Conservation (phyloP, 2,329 filamentous ascomycete species). For the Trichocomaceae sp. region DNA sequence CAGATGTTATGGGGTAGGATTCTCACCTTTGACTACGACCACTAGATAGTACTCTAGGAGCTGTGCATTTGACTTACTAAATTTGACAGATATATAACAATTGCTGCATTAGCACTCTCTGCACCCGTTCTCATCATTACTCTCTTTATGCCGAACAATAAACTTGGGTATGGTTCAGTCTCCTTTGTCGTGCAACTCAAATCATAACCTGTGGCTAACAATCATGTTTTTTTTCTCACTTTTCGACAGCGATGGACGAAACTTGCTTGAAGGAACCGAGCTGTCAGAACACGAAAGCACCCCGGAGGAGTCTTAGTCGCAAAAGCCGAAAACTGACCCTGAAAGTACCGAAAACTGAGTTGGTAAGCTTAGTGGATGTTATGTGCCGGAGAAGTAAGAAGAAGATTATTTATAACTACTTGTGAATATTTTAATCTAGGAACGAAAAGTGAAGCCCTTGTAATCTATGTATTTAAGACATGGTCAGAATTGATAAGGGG, state of each 20-base stretch:
- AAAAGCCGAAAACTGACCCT: neutral
- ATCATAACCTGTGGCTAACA: neutral
- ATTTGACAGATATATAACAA: neutral
- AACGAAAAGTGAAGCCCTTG: neutral
- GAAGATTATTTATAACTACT: neutral
- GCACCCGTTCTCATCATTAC: neutral
- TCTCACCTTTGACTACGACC: neutral
- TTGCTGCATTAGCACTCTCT: conserved; percentile 1
- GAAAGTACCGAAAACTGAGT: neutral
- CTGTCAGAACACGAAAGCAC: neutral
- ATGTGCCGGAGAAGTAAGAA: neutral
- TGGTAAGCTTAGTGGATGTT: neutral
- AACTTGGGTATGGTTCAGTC: neutral
- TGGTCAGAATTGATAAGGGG: neutral
- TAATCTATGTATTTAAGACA: neutral
- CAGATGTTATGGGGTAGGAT: conserved; percentile 5
- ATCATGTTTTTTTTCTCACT: neutral
- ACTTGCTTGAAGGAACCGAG: neutral
- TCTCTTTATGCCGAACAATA: conserved; percentile 1
- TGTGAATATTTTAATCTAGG: neutral
- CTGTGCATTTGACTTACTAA: neutral
- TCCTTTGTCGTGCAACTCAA: neutral
- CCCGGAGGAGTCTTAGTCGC: neutral
- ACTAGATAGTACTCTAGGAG: neutral
- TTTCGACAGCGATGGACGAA: neutral